Conservation (phyloP, 2,329 filamentous ascomycete genomes). For the Xylaria sp. region DNA sequence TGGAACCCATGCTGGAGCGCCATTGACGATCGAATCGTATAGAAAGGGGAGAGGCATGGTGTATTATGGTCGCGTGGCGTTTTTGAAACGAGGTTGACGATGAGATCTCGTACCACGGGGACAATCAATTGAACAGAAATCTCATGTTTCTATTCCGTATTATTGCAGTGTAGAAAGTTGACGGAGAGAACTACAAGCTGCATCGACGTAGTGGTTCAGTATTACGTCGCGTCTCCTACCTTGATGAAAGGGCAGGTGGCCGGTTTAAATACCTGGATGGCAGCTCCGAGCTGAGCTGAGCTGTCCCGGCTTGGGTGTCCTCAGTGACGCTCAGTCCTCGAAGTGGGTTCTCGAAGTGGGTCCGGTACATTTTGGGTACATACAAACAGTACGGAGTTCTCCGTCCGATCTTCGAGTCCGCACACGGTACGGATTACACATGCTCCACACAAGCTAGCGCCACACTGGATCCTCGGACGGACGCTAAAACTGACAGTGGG, state of each 20-base stretch:
- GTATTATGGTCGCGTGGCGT: neutral
- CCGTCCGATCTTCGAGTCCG: no score
- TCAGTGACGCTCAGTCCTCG: neutral
- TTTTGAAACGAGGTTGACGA: neutral
- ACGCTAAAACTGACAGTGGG: no score
- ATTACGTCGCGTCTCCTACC: neutral
- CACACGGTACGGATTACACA: no score
- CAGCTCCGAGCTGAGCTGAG: neutral
- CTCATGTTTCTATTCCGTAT: neutral
- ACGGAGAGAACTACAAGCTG: neutral
- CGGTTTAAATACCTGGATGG: no score
- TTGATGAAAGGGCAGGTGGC: no score
- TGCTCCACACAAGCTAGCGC: no score
- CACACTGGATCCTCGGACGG: no score
- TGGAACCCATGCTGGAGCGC: constrained; percentile 46
- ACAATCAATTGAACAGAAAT: neutral
- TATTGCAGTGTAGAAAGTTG: no score
- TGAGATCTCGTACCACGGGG: neutral
- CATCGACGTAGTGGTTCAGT: neutral
- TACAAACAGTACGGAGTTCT: no score
- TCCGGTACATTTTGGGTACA: no score
- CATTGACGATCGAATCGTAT: constrained; percentile 42
- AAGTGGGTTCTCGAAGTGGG: neutral
- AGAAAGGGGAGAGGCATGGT: constrained; percentile 42
- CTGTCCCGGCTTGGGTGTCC: neutral